Percentiles rank a stretch among this genome's conserved stretches.
Evolutionary conservation across 371 early-diverging fungal species (phyloP).

Genomic region (Thermomucor indicae-seudaticae): DNA sequence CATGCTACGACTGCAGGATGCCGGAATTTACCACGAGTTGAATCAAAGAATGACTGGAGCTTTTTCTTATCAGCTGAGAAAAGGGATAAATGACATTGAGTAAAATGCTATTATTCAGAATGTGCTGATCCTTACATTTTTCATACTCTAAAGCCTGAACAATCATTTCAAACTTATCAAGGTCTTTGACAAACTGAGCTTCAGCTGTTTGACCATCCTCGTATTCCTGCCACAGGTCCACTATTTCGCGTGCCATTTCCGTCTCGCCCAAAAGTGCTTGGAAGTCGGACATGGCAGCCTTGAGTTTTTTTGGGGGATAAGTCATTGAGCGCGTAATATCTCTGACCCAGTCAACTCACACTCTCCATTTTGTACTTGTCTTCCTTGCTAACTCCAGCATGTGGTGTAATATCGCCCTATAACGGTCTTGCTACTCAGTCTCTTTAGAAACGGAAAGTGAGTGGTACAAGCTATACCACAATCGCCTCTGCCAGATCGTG

Average conservation of each 20-base stretch:
- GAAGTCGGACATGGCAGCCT: slow-evolving; percentile 71
- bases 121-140: slow-evolving; percentile 47
- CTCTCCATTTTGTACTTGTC: slow-evolving; percentile 74
- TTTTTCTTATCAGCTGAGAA: slow-evolving; percentile 55
- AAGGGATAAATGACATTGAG: not conserved
- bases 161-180: slow-evolving; percentile 96
- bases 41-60: slow-evolving; percentile 78
- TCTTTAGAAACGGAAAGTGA: not conserved
- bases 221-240: slow-evolving; percentile 82
- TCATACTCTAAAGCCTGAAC: slow-evolving; percentile 92
- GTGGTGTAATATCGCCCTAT: slow-evolving; percentile 90
- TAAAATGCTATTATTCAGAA: not conserved
- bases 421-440: not conserved
- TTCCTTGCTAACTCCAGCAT: slow-evolving; percentile 71
- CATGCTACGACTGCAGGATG: slow-evolving; percentile 81
- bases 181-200: slow-evolving; percentile 82
- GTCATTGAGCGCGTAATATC: not conserved
- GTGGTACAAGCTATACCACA: slow-evolving; percentile 42
- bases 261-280: slow-evolving; percentile 55
- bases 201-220: slow-evolving; percentile 76
- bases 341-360: slow-evolving; percentile 26
- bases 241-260: slow-evolving; percentile 65
- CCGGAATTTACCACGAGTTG: slow-evolving; percentile 71
- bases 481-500: slow-evolving; percentile 91
- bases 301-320: not conserved